Evolutionary conservation across 139 green algal species (phyloP), one percentile per base, ranked within the genome.

Genomic region (Tetradesmus lagerheimii): DNA sequence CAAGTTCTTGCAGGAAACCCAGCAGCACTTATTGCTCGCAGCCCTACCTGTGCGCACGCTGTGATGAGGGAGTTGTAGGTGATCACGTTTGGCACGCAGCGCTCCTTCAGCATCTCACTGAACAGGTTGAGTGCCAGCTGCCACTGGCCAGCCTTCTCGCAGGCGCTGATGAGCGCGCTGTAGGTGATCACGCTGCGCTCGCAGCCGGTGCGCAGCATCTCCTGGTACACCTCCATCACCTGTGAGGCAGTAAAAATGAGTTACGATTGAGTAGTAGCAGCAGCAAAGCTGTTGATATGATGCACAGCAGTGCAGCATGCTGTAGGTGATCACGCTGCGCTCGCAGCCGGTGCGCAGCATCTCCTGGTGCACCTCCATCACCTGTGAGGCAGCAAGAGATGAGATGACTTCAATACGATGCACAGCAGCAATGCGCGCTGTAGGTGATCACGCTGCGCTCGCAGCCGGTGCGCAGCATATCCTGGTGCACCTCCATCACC

Each of bases 61-160:
- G 86, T 94, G 89, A 96, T 96, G 87, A 96, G 89, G 39, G 57
- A 82, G 90, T 95, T 95, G 90, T 92, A 96, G 2, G 93, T 95
- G 79, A 95, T 94, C 37, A 90, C 85, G 91, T 93, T 93, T 39
- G 89, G 91, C 25, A 5, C 43, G 71, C 90, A 93, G 66, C 94
- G 93, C 80, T 98, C 94, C 3, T 86, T 76, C 85, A 94, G 91
- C 95, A 98, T 97, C 77, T 97, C 93, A 6, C 91, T 62, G 47
- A 97, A 97, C 84, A 98, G 91, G 75, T 96, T 89, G 62, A 98
- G 91, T 11, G 96, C 96, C 64, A 96, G 90, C 91, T 98, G 91
- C 95, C 95, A 97, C 29, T 94, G 88, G 12, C 96, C 96, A 23
- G 94, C 96, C 66, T 94, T 94, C 89, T 96, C 93, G 90, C 95